Evolutionary conservation across 2,329 filamentous ascomycete species (phyloP), one percentile per base, ranked within the genome.

Genomic region (Emericellopsis atlantica): DNA sequence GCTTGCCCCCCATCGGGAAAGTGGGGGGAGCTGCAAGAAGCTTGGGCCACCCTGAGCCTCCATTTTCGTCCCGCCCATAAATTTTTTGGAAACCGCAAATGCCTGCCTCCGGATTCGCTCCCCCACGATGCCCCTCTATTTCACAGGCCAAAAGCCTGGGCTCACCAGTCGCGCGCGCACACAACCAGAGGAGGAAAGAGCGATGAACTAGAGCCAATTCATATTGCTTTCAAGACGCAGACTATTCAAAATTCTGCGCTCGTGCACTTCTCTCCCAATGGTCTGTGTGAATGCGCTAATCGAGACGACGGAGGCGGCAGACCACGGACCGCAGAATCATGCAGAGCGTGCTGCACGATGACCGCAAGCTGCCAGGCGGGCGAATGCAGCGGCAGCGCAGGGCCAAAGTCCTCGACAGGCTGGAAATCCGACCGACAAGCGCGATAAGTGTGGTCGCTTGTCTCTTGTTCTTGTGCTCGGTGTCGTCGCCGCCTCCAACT

Each of bases 81-180:
- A 33, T 33, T 35, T 42, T 38, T 41, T 37, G 21, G 14, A 10
- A n/a, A 38, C 14, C 24, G 10, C 32, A 40, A 40, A 40, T 40
- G 32, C 42, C 15, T 15, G 21, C 14, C 34, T 40, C 33, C 42
- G 42, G 42, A 40, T 43, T 43, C 42, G 42, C 34, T 33, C 34
- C 26, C 38, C n/a, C 14, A 18, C 26, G 15, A 22, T 32, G 38
- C 38, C 38, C 38, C 38, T 40, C 38, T 26, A 15, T 35, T 22
- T 37, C 36, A 37, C 36, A 37, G 10, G 36, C 36, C 36, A 21
- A 22, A 22, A 36, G 31, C 31, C 31, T 32, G 31, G 15, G 31
- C 31, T 15, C 31, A 6, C 18, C 18, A 21, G 18, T 21, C 18
- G 18, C 18, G 18, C 18, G 6, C 26, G 9, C 12, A 29, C 24